A percentile compares a stretch with the other conserved stretches of the same genome.
Evolutionary conservation across 78 protist genomes (phyloP).

Genomic region (Paulinella micropora): DNA sequence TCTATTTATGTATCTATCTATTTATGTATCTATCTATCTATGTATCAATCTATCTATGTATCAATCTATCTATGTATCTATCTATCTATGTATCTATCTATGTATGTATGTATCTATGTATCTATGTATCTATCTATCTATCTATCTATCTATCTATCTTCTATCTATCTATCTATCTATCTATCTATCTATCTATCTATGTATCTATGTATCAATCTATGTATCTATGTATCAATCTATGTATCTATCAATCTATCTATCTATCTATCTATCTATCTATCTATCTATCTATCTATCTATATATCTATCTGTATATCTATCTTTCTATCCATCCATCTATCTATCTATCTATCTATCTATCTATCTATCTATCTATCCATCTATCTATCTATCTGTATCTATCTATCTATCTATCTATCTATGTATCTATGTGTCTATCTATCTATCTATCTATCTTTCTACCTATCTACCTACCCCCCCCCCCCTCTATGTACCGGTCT

Average conservation of each 20-base stretch:
- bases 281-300: not conserved
- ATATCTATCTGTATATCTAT: not conserved
- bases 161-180: not conserved
- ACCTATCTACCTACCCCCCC: not conserved
- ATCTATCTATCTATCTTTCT: not conserved
- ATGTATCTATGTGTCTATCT: not conserved
- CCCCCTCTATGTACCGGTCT: too few species aligned
- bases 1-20: too few species aligned
- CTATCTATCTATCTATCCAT: not conserved
- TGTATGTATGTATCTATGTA: too few species aligned
- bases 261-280: not conserved
- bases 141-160: too few species aligned
- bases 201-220: not conserved
- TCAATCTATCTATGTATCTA: too few species aligned
- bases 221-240: not conserved
- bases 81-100: too few species aligned
- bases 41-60: too few species aligned
- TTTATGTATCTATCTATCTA: too few species aligned
- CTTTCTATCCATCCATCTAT: not conserved
- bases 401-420: not conserved
- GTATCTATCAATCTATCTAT: not conserved
- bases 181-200: not conserved
- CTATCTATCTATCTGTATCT: not conserved
- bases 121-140: too few species aligned
- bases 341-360: not conserved